Evolutionary conservation across 495 filamentous ascomycete species (phyloP).

Genomic region (Bacidia gigantensis): DNA sequence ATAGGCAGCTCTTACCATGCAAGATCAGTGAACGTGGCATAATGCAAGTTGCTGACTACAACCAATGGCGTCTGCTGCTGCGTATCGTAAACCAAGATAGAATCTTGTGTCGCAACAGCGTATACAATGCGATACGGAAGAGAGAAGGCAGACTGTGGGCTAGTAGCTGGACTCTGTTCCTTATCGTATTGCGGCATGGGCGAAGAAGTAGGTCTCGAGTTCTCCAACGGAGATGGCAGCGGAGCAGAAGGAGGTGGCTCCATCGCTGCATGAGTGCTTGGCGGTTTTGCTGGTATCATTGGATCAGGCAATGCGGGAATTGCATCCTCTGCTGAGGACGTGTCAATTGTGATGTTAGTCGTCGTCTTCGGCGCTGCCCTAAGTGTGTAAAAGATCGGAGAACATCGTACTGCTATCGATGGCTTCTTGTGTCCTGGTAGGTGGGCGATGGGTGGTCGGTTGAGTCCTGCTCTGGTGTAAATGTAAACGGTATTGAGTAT

Average conservation of each 20-base stretch:
- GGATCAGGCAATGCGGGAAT: slow-evolving; percentile 77
- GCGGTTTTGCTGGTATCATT: slow-evolving; percentile 42
- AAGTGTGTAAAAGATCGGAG: slow-evolving; percentile 74
- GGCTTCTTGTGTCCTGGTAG: slow-evolving; percentile 97
- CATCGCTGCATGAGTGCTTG: slow-evolving; percentile 51
- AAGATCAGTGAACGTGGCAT: slow-evolving; percentile 92
- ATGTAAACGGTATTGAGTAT: slow-evolving; percentile 96
- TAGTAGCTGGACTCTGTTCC: slow-evolving; percentile 36
- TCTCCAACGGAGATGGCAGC: slow-evolving; percentile 17
- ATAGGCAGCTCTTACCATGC: slow-evolving; percentile 71
- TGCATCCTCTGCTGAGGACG: slow-evolving; percentile 69
- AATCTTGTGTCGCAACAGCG: slow-evolving; percentile 93
- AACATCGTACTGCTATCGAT: slow-evolving; percentile 90
- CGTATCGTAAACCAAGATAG: slow-evolving; percentile 92
- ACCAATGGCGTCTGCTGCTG: slow-evolving; percentile 89
- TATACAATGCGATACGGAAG: slow-evolving; percentile 91
- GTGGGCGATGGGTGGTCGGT: slow-evolving; percentile 94
- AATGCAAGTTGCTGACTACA: slow-evolving; percentile 90
- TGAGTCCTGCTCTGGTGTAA: slow-evolving; percentile 91
- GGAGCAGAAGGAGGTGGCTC: slow-evolving; percentile 60
- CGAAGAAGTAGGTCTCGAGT: slow-evolving; percentile 32
- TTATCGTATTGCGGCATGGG: slow-evolving; percentile 39
- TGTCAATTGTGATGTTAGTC: slow-evolving; percentile 87
- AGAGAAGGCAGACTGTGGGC: slow-evolving; percentile 57
- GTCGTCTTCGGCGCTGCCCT: slow-evolving; percentile 54